Percentiles rank a stretch among this genome's conserved stretches.
phyloP scores from a whole-genome alignment of 2,329 filamentous ascomycete genomes.

The Sclerotinia minor region DNA sequence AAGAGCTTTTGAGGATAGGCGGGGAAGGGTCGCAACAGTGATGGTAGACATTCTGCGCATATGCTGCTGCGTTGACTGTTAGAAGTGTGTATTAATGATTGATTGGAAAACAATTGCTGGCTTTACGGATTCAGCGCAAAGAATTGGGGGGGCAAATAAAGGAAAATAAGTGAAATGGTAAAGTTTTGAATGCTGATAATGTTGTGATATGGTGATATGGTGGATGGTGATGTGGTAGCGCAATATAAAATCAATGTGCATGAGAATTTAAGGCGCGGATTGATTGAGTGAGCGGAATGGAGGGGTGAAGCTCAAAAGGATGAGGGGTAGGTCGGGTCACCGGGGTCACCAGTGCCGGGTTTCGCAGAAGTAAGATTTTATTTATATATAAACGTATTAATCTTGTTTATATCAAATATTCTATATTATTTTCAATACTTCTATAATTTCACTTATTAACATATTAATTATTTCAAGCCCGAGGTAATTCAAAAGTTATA shows the following conservation, averaged over 20 bases:
- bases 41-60: constrained; percentile 33
- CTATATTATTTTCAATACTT: neutral
- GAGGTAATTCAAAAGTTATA: too few species aligned
- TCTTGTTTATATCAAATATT: neutral
- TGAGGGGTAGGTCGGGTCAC: too few species aligned
- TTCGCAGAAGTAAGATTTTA: too few species aligned
- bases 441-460: neutral
- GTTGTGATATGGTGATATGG: neutral
- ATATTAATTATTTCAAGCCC: too few species aligned
- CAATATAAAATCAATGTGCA: neutral
- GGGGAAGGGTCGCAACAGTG: constrained; percentile 37
- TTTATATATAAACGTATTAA: neutral
- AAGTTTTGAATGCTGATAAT: neutral
- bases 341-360: too few species aligned
- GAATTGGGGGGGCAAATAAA: neutral
- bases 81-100: neutral
- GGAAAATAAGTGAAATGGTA: neutral
- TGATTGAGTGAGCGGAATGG: neutral
- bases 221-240: neutral
- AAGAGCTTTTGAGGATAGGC: constrained; percentile 38
- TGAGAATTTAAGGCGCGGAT: neutral
- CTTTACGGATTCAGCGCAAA: neutral
- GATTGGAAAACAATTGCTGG: neutral
- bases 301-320: neutral
- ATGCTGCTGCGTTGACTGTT: neutral